Conservation (phyloP, 208 protist species). For the Trypanosomatidae sp. region DNA sequence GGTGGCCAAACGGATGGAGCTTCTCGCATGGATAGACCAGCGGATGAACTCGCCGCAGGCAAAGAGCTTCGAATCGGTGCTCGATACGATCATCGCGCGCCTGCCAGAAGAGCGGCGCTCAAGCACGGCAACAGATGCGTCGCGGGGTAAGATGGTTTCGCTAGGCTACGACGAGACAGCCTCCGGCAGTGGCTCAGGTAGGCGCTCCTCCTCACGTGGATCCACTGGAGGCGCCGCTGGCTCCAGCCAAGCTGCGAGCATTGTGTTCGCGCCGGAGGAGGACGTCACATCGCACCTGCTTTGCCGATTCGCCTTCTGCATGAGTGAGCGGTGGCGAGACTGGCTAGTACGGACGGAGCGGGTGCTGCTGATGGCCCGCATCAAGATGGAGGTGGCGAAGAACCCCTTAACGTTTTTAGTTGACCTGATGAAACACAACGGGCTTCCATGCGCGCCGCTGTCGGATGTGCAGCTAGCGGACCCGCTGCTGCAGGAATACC, state of each 20-base stretch:
- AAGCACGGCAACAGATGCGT: constrained; percentile 14
- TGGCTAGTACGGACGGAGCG: constrained; percentile 85
- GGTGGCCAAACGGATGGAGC: constrained; percentile 89
- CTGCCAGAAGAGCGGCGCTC: constrained; percentile 69
- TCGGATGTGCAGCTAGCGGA: constrained; percentile 43
- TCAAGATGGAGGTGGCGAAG: constrained; percentile 73
- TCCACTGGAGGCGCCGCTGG: constrained; percentile 18
- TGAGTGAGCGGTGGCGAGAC: constrained; percentile 89
- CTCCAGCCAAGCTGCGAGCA: constrained; percentile 6
- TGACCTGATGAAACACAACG: constrained; percentile 70
- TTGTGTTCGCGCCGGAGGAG: constrained; percentile 79
- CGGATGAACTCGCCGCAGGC: constrained; percentile 61
- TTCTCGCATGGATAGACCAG: constrained; percentile 86
- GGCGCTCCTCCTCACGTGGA: constrained; percentile 40
- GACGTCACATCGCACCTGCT: constrained; percentile 82
- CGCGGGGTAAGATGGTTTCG: constrained; percentile 11
- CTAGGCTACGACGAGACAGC: constrained; percentile 31
- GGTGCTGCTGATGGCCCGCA: constrained; percentile 73
- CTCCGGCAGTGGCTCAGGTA: constrained; percentile 4
- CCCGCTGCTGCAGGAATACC: constrained; percentile 56
- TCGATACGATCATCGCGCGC: constrained; percentile 66
- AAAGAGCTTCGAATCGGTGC: constrained; percentile 53
- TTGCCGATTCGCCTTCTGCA: constrained; percentile 89
- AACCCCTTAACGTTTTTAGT: constrained; percentile 64
- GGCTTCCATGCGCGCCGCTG: constrained; percentile 69